Evolutionary conservation across 176 grass and related monocot genomes (phyloP).

Genomic region (Lolium multiflorum): DNA sequence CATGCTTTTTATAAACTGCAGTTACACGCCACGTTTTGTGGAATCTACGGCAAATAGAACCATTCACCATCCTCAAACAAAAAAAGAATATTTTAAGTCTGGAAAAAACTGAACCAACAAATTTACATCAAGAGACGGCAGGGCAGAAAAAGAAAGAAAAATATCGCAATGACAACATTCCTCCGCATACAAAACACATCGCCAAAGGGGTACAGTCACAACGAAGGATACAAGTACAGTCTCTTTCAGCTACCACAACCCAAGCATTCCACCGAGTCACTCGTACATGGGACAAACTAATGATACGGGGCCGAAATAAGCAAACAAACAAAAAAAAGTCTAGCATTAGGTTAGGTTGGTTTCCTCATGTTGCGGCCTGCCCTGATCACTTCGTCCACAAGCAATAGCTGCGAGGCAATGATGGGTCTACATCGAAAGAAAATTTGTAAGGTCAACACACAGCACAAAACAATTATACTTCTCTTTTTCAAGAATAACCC

Average conservation of each 20-base stretch:
- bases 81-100: too few relatives aligned
- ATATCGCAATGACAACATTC: too few relatives aligned
- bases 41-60: too few relatives aligned
- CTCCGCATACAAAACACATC: not conserved
- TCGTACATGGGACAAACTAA: not conserved
- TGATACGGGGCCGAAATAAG: not conserved
- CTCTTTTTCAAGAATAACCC: not conserved
- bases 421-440: slow-evolving; percentile 70
- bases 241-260: not conserved
- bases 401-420: slow-evolving; percentile 62
- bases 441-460: not conserved
- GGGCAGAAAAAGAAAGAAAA: too few relatives aligned
- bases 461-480: not conserved
- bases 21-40: too few relatives aligned
- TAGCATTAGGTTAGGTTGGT: not conserved
- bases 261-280: not conserved
- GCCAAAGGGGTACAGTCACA: not conserved
- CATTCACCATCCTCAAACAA: too few relatives aligned
- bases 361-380: slow-evolving; percentile 88
- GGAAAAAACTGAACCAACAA: too few relatives aligned
- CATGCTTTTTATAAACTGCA: too few relatives aligned
- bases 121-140: too few relatives aligned
- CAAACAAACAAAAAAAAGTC: not conserved
- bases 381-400: slow-evolving; percentile 20
- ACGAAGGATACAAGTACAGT: not conserved